These are phyloP conservation scores for Dictyostelium capitatum DNA, from an alignment of 78 protist species.

Conservation along the genomic window DNA sequence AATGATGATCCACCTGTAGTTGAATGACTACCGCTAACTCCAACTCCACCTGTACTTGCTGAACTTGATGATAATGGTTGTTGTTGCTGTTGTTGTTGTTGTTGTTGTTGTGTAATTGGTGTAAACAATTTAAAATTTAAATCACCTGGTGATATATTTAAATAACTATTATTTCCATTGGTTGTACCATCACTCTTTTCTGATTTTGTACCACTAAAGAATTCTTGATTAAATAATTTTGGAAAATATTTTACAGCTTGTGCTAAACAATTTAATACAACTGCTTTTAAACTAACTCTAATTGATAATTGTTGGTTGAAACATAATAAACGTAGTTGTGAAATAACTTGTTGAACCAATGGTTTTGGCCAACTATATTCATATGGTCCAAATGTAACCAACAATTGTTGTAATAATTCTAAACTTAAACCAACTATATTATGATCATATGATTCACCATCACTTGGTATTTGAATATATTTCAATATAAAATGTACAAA, in stretches of 20 bases:
- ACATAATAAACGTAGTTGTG: slow-evolving; percentile 17
- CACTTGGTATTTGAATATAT: slow-evolving; percentile 33
- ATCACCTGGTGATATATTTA: slow-evolving; percentile 24
- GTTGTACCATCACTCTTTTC: background rate
- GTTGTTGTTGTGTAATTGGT: slow-evolving; percentile 17
- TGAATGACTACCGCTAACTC: background rate
- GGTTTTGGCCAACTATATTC: slow-evolving; percentile 70
- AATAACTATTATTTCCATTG: background rate
- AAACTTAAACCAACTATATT: slow-evolving; percentile 76
- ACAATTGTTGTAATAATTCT: slow-evolving; percentile 64
- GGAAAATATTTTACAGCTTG: slow-evolving; percentile 72
- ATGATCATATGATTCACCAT: slow-evolving; percentile 57
- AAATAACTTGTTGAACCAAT: slow-evolving; percentile 14
- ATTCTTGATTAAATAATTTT: slow-evolving; percentile 38
- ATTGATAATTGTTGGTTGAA: background rate
- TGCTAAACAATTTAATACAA: slow-evolving; percentile 55
- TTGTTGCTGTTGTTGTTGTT: slow-evolving; percentile 11
- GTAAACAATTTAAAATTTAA: slow-evolving; percentile 51
- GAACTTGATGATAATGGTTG: slow-evolving; percentile 7
- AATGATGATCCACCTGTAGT: background rate
- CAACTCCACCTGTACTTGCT: background rate
- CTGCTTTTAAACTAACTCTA: slow-evolving; percentile 70
- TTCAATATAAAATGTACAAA: slow-evolving; percentile 59
- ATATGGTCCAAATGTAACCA: slow-evolving; percentile 42
- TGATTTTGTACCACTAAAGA: background rate